These are phyloP conservation scores for Leptographium procerum DNA, from an alignment of 2,329 filamentous ascomycete species.

Conservation along the genomic window DNA sequence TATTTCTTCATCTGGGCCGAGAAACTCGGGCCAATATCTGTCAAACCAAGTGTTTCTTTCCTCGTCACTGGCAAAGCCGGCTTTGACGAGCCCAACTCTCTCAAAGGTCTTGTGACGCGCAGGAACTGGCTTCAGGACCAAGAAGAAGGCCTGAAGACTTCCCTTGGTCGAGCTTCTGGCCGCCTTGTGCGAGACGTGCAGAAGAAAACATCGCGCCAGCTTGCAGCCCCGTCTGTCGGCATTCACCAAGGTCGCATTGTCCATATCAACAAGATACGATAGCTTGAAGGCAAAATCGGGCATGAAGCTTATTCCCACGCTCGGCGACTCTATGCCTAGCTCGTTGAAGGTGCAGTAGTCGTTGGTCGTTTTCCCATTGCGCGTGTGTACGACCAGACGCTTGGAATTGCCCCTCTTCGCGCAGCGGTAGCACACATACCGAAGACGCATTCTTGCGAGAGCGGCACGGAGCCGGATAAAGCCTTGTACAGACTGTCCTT, in stretches of 20 bases:
- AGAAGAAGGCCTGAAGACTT: not conserved
- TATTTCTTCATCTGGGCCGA: too few species aligned
- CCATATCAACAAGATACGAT: not conserved
- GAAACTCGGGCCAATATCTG: too few species aligned
- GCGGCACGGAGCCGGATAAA: not conserved
- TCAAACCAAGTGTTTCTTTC: not conserved
- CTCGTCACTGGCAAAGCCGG: not conserved
- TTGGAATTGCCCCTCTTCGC: not conserved
- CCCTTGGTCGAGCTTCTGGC: not conserved
- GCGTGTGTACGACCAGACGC: not conserved
- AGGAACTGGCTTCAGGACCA: not conserved
- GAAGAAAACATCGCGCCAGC: not conserved
- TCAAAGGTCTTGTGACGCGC: not conserved
- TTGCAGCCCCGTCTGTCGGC: not conserved
- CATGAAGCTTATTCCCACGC: not conserved
- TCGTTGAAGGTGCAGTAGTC: not conserved
- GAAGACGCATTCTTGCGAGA: not conserved
- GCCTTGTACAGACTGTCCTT: too few species aligned
- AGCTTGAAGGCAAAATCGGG: not conserved
- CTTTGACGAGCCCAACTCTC: not conserved
- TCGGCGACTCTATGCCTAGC: not conserved
- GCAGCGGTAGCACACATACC: not conserved
- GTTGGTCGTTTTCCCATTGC: not conserved
- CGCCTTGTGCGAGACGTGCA: not conserved
- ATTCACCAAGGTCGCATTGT: not conserved